Evolutionary conservation across 208 protist genomes (phyloP).

Genomic region (Spongospora subterranea): DNA sequence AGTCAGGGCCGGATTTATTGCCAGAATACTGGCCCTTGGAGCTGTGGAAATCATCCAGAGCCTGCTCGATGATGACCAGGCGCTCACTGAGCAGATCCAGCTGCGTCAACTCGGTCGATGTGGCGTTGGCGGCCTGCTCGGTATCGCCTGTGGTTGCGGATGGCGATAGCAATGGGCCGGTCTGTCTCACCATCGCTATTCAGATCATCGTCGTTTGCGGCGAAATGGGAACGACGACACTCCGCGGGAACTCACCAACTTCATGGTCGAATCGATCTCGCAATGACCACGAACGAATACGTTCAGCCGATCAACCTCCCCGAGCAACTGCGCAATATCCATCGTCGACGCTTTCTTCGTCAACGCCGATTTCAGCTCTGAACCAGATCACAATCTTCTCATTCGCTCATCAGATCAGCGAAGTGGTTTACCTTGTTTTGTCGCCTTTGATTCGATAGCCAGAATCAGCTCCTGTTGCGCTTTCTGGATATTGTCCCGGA

Average conservation of each 20-base stretch:
- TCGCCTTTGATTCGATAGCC: not conserved
- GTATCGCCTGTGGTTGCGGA: too few relatives aligned
- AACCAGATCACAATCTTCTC: not conserved
- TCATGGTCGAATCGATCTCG: not conserved
- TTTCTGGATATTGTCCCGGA: not conserved
- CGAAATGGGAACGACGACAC: too few relatives aligned
- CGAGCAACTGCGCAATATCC: not conserved
- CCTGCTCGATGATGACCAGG: not conserved
- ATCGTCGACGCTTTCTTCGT: not conserved
- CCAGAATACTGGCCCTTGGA: not conserved
- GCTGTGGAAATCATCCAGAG: not conserved
- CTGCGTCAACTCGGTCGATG: not conserved
- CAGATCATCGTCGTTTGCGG: too few relatives aligned
- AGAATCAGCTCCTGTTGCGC: not conserved
- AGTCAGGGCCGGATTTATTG: not conserved
- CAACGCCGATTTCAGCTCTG: not conserved
- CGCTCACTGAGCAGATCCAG: not conserved
- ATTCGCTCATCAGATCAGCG: not conserved
- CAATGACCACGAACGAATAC: not conserved
- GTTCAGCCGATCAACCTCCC: not conserved
- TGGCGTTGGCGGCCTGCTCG: not conserved
- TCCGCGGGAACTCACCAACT: not conserved
- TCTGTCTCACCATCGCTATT: too few relatives aligned
- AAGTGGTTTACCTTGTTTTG: not conserved
- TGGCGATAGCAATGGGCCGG: not conserved